Evolutionary conservation across 108 stramenopile genomes (phyloP).

Genomic region (Aurantiochytrium sp.): DNA sequence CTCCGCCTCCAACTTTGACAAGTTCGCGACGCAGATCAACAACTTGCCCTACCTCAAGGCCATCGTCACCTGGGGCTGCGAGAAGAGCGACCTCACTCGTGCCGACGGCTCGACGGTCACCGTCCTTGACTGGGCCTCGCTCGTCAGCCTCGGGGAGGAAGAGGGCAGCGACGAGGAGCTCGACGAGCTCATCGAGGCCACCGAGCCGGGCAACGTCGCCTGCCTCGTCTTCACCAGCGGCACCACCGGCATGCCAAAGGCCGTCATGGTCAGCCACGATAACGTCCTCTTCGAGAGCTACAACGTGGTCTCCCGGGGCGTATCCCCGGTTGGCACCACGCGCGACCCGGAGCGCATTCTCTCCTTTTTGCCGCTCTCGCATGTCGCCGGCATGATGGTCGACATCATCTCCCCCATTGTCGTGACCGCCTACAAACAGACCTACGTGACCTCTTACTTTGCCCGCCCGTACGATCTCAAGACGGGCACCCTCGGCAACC

Average conservation of each 20-base stretch:
- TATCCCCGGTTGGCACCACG: not conserved
- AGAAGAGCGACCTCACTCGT: slow-evolving; percentile 29
- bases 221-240: slow-evolving; percentile 72
- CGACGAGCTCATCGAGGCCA: slow-evolving; percentile 35
- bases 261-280: slow-evolving; percentile 75
- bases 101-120: slow-evolving; percentile 39
- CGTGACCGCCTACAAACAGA: slow-evolving; percentile 37
- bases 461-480: slow-evolving; percentile 71
- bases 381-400: slow-evolving; percentile 60
- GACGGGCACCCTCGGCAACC: slow-evolving; percentile 59
- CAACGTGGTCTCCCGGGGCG: too few species aligned
- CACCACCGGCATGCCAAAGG: slow-evolving; percentile 76
- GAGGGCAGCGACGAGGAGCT: slow-evolving; percentile 21
- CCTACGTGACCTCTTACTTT: slow-evolving; percentile 47
- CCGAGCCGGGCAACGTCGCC: slow-evolving; percentile 52
- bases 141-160: slow-evolving; percentile 23
- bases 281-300: slow-evolving; percentile 37
- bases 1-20: slow-evolving; percentile 54
- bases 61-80: slow-evolving; percentile 58
- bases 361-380: slow-evolving; percentile 51
- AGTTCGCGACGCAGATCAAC: slow-evolving; percentile 48
- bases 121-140: slow-evolving; percentile 37
- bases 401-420: slow-evolving; percentile 63
- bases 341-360: slow-evolving; percentile 32
- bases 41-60: slow-evolving; percentile 60